These are phyloP conservation scores for Cryphonectria naterciae DNA, from an alignment of 2,329 filamentous ascomycete species.

Conservation along the genomic window DNA sequence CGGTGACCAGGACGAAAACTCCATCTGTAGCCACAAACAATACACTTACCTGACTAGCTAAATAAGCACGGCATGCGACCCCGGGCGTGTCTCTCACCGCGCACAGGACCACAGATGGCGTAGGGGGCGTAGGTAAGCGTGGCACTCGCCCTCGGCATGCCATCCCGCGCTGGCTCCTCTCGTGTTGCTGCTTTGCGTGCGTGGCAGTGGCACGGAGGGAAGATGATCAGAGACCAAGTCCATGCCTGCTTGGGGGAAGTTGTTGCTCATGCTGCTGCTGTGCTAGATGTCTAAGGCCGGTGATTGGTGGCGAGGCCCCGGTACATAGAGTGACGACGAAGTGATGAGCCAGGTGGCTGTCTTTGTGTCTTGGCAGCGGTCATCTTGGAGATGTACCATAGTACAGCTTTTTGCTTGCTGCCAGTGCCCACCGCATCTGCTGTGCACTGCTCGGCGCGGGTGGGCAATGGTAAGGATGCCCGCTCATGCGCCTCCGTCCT, in stretches of 20 bases:
- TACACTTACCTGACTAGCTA: background rate
- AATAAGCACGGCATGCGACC: slow-evolving; percentile 18
- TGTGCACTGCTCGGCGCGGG: slow-evolving; percentile 8
- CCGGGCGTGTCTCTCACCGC: slow-evolving; percentile 17
- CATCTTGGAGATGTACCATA: background rate
- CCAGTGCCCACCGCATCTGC: slow-evolving; percentile 11
- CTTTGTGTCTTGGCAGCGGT: background rate
- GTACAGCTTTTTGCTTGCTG: slow-evolving; percentile 9
- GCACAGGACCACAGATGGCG: slow-evolving; percentile 9
- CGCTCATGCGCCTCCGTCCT: background rate
- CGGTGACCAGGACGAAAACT: slow-evolving; percentile 20
- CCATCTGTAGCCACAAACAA: slow-evolving; percentile 9
- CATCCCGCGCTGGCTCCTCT: background rate
- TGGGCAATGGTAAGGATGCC: background rate
- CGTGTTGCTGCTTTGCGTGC: slow-evolving; percentile 11
- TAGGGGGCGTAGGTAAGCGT: slow-evolving; percentile 13
- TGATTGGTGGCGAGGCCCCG: background rate
- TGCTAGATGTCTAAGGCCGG: background rate
- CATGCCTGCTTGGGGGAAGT: background rate
- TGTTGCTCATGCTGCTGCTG: background rate
- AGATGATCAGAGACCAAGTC: background rate
- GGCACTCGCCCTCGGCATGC: slow-evolving; percentile 11
- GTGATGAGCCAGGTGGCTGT: background rate
- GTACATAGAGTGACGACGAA: background rate
- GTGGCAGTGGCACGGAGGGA: slow-evolving; percentile 6